Evolutionary conservation across 2,329 filamentous ascomycete species (phyloP).

Genomic region (Metarhizium sp.): DNA sequence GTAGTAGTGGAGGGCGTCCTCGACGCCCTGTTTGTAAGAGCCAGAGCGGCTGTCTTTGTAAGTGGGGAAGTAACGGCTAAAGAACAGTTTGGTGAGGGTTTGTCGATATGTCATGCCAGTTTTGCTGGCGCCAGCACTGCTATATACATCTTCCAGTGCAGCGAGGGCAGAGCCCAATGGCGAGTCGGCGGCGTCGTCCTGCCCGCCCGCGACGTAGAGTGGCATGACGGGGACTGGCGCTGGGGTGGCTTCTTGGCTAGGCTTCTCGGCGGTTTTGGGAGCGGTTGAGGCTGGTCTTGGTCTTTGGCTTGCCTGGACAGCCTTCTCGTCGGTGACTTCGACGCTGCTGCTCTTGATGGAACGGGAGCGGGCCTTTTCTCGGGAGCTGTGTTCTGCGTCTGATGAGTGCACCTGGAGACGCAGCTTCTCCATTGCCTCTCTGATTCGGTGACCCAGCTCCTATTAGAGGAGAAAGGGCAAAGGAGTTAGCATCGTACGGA

Average conservation of each 20-base stretch:
- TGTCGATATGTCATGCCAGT: conserved; percentile 12
- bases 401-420: conserved; percentile 10
- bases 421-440: conserved; percentile 13
- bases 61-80: conserved; percentile 20
- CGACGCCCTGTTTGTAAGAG: conserved; percentile 30
- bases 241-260: not conserved
- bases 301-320: not conserved
- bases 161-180: conserved; percentile 19
- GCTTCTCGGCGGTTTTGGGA: not conserved
- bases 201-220: not conserved
- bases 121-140: conserved; percentile 10
- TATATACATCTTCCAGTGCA: conserved; percentile 15
- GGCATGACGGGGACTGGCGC: not conserved
- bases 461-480: conserved; percentile 5
- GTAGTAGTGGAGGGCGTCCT: conserved; percentile 36
- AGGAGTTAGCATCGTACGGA: not conserved
- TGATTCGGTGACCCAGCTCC: conserved; percentile 16
- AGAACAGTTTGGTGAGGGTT: conserved; percentile 22
- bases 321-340: conserved; percentile 3
- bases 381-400: conserved; percentile 9
- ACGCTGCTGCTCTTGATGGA: conserved; percentile 8
- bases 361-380: conserved; percentile 5
- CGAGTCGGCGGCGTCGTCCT: not conserved
- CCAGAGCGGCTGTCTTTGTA: conserved; percentile 15
- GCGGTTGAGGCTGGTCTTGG: not conserved